These are phyloP conservation scores for Prunus mume DNA, from an alignment of 306 rosid species.

Conservation along the genomic window DNA sequence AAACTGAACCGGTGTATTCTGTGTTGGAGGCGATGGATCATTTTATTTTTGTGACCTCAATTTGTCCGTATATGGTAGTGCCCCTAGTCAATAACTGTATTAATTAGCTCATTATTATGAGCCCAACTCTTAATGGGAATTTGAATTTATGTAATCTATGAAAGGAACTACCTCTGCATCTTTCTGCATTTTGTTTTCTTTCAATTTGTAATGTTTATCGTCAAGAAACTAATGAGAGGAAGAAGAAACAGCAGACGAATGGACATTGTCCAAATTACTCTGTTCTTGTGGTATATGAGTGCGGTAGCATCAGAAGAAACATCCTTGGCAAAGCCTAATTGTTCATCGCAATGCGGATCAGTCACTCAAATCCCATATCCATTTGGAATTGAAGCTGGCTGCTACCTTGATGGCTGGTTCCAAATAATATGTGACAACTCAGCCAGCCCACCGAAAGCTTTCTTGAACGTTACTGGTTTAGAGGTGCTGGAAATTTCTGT, in stretches of 20 bases:
- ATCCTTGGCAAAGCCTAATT: constrained; percentile 3
- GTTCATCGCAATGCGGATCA: background rate
- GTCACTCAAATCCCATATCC: constrained; percentile 11
- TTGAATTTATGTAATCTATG: too few relatives aligned
- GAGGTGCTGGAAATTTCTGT: constrained; percentile 1
- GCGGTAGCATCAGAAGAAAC: background rate
- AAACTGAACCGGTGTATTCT: too few relatives aligned
- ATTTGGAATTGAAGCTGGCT: constrained; percentile 9
- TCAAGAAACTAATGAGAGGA: background rate
- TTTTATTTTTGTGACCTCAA: too few relatives aligned
- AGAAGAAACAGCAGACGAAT: background rate
- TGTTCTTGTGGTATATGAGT: background rate
- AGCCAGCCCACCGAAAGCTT: background rate
- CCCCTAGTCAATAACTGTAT: too few relatives aligned
- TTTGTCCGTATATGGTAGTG: too few relatives aligned
- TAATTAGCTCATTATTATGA: too few relatives aligned
- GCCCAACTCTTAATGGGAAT: too few relatives aligned
- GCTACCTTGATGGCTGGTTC: background rate
- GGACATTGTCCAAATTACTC: background rate
- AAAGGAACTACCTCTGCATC: too few relatives aligned
- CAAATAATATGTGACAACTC: background rate
- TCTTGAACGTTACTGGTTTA: background rate
- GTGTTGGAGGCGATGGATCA: too few relatives aligned
- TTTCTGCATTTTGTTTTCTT: too few relatives aligned
- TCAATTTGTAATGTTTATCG: too few relatives aligned